Evolutionary conservation across 2,329 filamentous ascomycete species (phyloP), one percentile per base, ranked within the genome.

Genomic region (Arachnomyces sp.): DNA sequence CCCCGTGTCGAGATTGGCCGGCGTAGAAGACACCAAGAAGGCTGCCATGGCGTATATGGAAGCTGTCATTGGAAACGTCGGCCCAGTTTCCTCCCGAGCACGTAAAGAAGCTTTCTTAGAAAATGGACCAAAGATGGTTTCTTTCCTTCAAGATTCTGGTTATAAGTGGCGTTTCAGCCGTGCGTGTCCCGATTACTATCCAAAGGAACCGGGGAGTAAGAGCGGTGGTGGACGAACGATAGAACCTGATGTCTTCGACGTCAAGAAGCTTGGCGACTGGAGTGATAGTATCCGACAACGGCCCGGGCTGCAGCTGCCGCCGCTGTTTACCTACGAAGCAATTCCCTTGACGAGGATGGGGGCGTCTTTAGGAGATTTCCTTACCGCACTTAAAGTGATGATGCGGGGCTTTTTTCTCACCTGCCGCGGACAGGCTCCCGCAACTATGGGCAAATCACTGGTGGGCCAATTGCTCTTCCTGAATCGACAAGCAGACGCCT

Each of bases 141-240:
- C 43, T 17, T 64, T 49, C 29, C 47, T 65, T 9, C 45, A 51
- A 38, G 34, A 46, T 6, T 12, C 14, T 4, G 39, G 39, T 2
- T 42, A 56, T 38, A 29, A 44, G 4, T 62, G 55, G 54, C 38
- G 31, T n/a, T 38, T 42, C 11, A 49, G 45, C 11, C 38, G 40
- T 6, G 47, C 46, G 3, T 58, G 56, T 45, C 58, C 59, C 2
- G 60, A 62, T 46, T 63, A 62, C 40, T 57, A 55, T 38, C 54
- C 53, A 16, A 36, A 51, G 15, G 32, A 43, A 7, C 46, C 50
- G 2, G 56, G 56, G 9, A 49, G 48, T 2, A 37, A 44, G 30
- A 35, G 32, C 1, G 48, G 45, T 1, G 58, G 56, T 4, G 20
- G 20, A 9, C 44, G 57, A 14, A 52, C 48, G 3, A 46, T 60